Percentiles rank a stretch among this genome's conserved stretches.
These are phyloP conservation scores for Agarophyton chilense DNA, from an alignment of 23 red algal genomes.

Conservation along the genomic window DNA sequence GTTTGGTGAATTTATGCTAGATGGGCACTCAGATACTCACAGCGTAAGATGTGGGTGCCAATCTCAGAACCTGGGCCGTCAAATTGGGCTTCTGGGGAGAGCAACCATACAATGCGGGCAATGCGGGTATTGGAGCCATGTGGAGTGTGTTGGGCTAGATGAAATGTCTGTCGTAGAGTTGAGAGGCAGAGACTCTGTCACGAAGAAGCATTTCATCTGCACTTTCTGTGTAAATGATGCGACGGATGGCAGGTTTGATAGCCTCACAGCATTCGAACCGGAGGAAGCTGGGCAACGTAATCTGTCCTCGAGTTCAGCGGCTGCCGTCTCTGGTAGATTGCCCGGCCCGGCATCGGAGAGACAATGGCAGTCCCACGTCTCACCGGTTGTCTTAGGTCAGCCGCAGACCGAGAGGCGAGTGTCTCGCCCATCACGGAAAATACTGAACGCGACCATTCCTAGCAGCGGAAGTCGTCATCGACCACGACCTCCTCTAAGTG, in stretches of 20 bases:
- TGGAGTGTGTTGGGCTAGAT: background rate
- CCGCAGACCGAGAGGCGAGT: background rate
- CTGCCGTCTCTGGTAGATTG: too few relatives aligned
- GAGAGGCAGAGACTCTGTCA: background rate
- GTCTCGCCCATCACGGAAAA: background rate
- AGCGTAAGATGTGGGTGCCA: background rate
- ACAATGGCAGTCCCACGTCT: background rate
- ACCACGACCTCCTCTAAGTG: constrained; percentile 19
- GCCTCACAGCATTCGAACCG: background rate
- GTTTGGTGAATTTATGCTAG: background rate
- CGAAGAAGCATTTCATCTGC: background rate
- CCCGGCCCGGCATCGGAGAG: background rate
- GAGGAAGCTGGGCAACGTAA: background rate
- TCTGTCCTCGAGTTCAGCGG: background rate
- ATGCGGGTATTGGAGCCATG: constrained; percentile 12
- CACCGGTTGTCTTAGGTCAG: background rate
- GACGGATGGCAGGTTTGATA: background rate
- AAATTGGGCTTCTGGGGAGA: background rate
- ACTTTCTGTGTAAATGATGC: constrained; percentile 7
- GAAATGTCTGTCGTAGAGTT: background rate
- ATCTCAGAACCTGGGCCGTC: background rate
- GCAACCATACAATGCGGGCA: background rate
- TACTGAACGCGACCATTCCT: background rate
- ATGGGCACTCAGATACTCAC: background rate
- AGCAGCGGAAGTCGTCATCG: background rate